Percentiles rank a stretch among this genome's conserved stretches.
Conservation (phyloP, 768 basidiomycete species). For the Hericium alpestre region DNA sequence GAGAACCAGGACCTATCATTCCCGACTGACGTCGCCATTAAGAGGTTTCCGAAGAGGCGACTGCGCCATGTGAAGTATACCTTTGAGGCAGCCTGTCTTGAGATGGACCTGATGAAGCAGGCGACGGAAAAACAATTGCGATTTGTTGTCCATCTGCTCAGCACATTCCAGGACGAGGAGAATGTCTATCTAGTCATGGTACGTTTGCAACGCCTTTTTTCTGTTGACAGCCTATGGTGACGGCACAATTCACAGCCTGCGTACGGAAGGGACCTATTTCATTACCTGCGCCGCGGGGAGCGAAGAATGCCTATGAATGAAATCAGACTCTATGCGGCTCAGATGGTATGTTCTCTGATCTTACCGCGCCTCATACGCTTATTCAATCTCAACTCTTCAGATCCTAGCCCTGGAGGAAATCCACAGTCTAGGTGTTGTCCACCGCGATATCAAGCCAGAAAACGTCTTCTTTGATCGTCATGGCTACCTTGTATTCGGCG, state of each 20-base stretch:
- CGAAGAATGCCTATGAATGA: not conserved
- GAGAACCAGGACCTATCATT: not conserved
- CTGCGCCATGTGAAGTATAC: not conserved
- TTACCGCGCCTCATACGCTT: not conserved
- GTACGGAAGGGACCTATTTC: not conserved
- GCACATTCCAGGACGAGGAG: not conserved
- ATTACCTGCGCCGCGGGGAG: not conserved
- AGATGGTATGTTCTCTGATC: slow-evolving; percentile 6
- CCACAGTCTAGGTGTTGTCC: slow-evolving; percentile 33
- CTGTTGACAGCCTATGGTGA: not conserved
- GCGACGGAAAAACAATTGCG: not conserved
- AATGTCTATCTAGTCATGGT: not conserved
- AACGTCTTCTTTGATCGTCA: slow-evolving; percentile 34
- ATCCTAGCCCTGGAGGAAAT: slow-evolving; percentile 21
- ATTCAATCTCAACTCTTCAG: not conserved
- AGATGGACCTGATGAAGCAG: not conserved
- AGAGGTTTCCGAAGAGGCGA: not conserved
- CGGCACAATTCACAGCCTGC: not conserved
- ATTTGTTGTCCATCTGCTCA: not conserved
- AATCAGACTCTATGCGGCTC: slow-evolving; percentile 5
- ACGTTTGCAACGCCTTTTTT: too few species aligned
- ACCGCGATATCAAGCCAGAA: slow-evolving; percentile 41
- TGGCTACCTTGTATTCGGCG: slow-evolving; percentile 27
- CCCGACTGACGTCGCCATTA: not conserved
- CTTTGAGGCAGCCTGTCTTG: not conserved